A percentile compares a stretch with the other conserved stretches of the same genome.
Evolutionary conservation across 371 early-diverging fungal genomes (phyloP).

Genomic region (Actinomortierella ambigua): DNA sequence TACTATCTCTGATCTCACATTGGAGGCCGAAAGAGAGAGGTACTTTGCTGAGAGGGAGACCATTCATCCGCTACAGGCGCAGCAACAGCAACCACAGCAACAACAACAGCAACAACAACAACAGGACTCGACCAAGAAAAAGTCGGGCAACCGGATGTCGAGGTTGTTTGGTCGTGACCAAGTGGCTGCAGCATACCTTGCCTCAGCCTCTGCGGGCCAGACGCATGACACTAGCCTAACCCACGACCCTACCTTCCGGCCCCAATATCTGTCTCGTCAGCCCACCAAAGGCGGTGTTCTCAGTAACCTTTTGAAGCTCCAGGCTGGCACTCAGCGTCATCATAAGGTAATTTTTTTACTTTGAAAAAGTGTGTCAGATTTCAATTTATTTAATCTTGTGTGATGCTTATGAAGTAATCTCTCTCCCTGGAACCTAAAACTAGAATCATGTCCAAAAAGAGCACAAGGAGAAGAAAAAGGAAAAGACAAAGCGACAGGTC

Average conservation of each 20-base stretch:
- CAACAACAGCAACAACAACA: conserved; percentile 1
- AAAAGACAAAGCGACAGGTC: conserved; percentile 5
- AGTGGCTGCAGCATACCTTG: too few species aligned
- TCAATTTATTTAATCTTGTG: not conserved
- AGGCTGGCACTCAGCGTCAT: conserved; percentile 14
- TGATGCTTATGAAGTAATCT: not conserved
- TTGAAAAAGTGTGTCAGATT: not conserved
- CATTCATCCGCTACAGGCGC: not conserved
- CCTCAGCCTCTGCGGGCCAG: too few species aligned
- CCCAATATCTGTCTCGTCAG: conserved; percentile 16
- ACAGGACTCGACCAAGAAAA: conserved; percentile 3
- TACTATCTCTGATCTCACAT: conserved; percentile 17
- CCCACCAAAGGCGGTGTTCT: conserved; percentile 54
- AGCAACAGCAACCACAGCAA: conserved; percentile 1
- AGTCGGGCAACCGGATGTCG: conserved; percentile 5
- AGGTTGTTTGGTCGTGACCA: conserved; percentile 10
- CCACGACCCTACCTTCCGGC: too few species aligned
- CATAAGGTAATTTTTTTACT: conserved; percentile 16
- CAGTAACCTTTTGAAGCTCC: conserved; percentile 53
- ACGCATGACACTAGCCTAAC: too few species aligned
- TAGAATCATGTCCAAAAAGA: conserved; percentile 6
- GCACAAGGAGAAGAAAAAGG: conserved; percentile 19
- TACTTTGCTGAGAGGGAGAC: too few species aligned
- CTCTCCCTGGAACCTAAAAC: not conserved
- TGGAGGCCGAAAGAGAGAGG: conserved; percentile 1